These are phyloP conservation scores for Cordyceps cicadae DNA, from an alignment of 2,329 filamentous ascomycete genomes.

Conservation along the genomic window DNA sequence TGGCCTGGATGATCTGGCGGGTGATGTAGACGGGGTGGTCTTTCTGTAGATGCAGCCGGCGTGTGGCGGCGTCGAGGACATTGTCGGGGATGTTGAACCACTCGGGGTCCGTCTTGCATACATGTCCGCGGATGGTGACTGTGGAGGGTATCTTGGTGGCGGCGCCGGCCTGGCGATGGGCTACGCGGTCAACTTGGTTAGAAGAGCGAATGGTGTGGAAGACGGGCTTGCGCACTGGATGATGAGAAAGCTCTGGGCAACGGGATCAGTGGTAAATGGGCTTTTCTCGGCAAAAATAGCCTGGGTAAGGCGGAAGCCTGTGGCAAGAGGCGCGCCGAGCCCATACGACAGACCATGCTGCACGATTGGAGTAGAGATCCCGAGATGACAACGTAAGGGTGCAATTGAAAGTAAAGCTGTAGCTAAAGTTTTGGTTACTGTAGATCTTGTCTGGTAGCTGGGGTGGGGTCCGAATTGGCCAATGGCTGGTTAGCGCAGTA, in stretches of 20 bases:
- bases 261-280: neutral
- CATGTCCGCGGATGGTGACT: constrained; percentile 52
- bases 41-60: constrained; percentile 78
- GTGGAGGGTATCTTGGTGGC: constrained; percentile 12
- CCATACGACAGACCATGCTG: constrained; percentile 10
- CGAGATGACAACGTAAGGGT: neutral
- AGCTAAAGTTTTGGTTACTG: neutral
- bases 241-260: neutral
- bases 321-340: neutral
- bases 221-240: neutral
- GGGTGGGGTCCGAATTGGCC: neutral
- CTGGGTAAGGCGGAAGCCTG: neutral
- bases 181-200: neutral
- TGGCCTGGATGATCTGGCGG: constrained; percentile 81
- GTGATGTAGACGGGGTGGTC: constrained; percentile 90
- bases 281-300: neutral
- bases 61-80: constrained; percentile 65
- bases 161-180: constrained; percentile 1
- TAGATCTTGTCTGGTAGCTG: neutral
- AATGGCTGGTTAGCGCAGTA: neutral
- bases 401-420: neutral
- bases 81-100: constrained; percentile 80
- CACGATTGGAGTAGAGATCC: neutral
- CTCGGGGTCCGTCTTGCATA: constrained; percentile 57
- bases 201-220: neutral